Conservation (phyloP, 495 filamentous ascomycete genomes). For the Astrocystis sublimbata region DNA sequence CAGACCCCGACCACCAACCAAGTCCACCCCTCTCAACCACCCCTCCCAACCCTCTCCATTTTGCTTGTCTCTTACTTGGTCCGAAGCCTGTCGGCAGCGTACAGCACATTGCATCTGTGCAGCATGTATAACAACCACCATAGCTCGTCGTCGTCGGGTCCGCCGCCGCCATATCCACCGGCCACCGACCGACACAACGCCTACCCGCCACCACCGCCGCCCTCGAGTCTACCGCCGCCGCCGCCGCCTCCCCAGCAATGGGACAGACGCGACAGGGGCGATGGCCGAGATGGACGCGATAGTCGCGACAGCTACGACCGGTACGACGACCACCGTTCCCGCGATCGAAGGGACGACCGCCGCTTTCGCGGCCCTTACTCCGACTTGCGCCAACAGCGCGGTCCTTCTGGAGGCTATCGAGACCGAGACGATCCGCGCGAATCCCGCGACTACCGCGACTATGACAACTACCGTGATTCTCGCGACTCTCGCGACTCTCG, state of each 20-base stretch:
- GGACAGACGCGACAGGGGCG: conserved; percentile 21
- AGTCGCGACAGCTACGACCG: background rate
- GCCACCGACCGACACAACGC: conserved; percentile 15
- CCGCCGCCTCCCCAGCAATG: conserved; percentile 23
- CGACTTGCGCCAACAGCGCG: conserved; percentile 4
- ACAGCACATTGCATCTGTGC: conserved; percentile 4
- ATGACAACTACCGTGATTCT: background rate
- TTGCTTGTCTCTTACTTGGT: too few relatives aligned
- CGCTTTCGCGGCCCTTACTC: conserved; percentile 26
- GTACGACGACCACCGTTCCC: background rate
- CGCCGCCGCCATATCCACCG: conserved; percentile 16
- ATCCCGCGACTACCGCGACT: background rate
- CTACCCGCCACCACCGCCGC: conserved; percentile 21
- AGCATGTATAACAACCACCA: conserved; percentile 27
- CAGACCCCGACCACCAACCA: too few relatives aligned
- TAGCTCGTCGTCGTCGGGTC: conserved; percentile 20
- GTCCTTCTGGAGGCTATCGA: conserved; percentile 1
- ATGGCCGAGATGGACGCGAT: background rate
- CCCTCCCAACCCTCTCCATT: too few relatives aligned
- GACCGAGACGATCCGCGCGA: conserved; percentile 9
- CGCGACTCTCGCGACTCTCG: background rate
- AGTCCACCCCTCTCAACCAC: too few relatives aligned
- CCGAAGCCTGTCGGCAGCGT: background rate
- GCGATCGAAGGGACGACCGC: conserved; percentile 22
- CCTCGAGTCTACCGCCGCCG: conserved; percentile 17